Conservation (phyloP, 495 filamentous ascomycete genomes). For the Staphylotrichum tortipilum region DNA sequence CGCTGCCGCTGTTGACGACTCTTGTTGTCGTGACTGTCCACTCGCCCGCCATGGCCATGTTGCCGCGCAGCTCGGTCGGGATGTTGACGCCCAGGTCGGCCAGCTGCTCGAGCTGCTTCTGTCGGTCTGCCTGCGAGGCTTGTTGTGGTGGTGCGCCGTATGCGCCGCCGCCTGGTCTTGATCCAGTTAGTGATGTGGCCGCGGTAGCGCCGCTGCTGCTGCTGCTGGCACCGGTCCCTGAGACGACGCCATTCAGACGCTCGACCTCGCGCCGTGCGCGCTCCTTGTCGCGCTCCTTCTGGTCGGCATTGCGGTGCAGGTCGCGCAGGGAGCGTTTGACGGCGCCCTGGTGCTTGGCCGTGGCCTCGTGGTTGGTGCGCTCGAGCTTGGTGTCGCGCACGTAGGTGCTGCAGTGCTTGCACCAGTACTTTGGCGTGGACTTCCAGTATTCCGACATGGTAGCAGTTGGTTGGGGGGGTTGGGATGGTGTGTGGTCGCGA, state of each 20-base stretch:
- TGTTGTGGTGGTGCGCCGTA: slow-evolving; percentile 16
- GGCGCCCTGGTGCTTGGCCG: slow-evolving; percentile 74
- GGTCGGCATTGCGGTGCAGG: slow-evolving; percentile 72
- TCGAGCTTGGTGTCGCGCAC: slow-evolving; percentile 90
- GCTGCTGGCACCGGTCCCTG: slow-evolving; percentile 26
- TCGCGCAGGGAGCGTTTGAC: slow-evolving; percentile 87
- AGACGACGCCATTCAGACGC: slow-evolving; percentile 69
- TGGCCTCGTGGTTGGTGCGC: slow-evolving; percentile 82
- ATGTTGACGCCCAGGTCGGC: slow-evolving; percentile 79
- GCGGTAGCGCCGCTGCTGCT: slow-evolving; percentile 3
- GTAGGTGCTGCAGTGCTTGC: slow-evolving; percentile 90
- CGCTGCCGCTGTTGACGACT: slow-evolving; percentile 24
- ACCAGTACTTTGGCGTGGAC: slow-evolving; percentile 94
- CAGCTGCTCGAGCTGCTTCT: slow-evolving; percentile 77
- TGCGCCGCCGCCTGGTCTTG: slow-evolving; percentile 7
- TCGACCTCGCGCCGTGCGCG: slow-evolving; percentile 80
- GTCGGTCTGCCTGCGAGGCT: slow-evolving; percentile 58
- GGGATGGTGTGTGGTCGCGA: no score
- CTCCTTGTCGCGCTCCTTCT: slow-evolving; percentile 66
- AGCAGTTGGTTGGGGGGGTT: no score
- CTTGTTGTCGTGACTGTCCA: slow-evolving; percentile 68
- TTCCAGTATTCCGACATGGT: slow-evolving; percentile 99
- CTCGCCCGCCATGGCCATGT: slow-evolving; percentile 83
- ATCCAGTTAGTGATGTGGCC: no score
- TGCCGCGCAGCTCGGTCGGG: slow-evolving; percentile 66